phyloP scores from a whole-genome alignment of 2,329 filamentous ascomycete species.

The Cordyceps tenuipes region DNA sequence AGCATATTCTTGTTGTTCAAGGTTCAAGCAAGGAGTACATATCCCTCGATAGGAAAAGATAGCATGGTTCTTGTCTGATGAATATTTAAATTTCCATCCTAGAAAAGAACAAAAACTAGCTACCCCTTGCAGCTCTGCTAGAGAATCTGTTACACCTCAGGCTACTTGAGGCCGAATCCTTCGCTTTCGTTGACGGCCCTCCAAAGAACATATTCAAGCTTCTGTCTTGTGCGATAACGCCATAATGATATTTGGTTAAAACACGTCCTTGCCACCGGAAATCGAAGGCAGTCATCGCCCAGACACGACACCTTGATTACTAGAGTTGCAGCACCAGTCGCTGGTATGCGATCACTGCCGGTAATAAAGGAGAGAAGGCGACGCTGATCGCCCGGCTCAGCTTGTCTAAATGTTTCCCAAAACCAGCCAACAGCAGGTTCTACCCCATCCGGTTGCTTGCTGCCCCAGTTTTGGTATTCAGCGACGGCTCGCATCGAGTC shows the following conservation, averaged over 20 bases:
- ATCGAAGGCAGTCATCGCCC: conserved; percentile 65
- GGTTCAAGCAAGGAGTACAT: conserved; percentile 2
- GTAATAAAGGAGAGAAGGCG: conserved; percentile 81
- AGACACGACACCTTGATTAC: conserved; percentile 68
- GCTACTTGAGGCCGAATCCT: conserved; percentile 80
- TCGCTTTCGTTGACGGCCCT: conserved; percentile 82
- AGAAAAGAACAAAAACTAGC: background rate
- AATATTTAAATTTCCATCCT: background rate
- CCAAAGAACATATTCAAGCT: conserved; percentile 68
- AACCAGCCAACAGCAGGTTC: conserved; percentile 76
- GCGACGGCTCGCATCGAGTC: conserved; percentile 66
- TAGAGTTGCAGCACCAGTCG: conserved; percentile 74
- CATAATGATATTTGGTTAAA: conserved; percentile 80
- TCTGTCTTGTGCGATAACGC: conserved; percentile 58
- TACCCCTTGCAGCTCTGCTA: background rate
- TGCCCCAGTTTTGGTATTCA: conserved; percentile 72
- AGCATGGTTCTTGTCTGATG: background rate
- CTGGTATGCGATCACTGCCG: conserved; percentile 82
- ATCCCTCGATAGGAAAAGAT: background rate
- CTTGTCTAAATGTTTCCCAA: conserved; percentile 70
- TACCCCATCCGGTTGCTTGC: conserved; percentile 41
- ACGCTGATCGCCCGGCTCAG: conserved; percentile 60
- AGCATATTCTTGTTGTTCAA: background rate
- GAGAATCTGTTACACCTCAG: background rate
- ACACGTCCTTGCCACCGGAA: conserved; percentile 80